Evolutionary conservation across 2,329 filamentous ascomycete genomes (phyloP), one percentile per base, ranked within the genome.

Genomic region (Epichloe baconii): DNA sequence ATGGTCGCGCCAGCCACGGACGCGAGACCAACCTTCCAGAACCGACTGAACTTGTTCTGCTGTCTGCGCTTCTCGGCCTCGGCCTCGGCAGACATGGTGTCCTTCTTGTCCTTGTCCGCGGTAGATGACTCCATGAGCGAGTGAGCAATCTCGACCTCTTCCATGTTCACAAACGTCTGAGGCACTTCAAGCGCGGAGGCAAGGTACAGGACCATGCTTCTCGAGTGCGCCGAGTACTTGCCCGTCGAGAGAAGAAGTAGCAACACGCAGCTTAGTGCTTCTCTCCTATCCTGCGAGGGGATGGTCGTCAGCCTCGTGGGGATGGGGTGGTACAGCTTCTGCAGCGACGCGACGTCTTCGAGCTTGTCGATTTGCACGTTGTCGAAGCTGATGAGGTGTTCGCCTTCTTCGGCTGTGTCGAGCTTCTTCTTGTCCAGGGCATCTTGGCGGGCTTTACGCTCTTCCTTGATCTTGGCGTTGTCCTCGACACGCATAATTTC

Each of bases 21-120:
- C 0, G 90, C 91, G 26, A 96, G 73, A 0, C 90, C 88, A 19
- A 96, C 88, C 64, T 95, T 96, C 87, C 88, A 95, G 64, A 85
- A 85, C 8, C 89, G 75, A 19, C 79, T 75, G 8, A 77, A 69
- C 57, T 86, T 80, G 50, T 85, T 86, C 53, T 86, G 78, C 55
- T 90, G 82, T 14, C 77, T 77, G 50, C 84, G 80, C 63, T 85
- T 86, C 61, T 85, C 79, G 0, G 82, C 82, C 63, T 93, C 88
- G 1, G 83, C 79, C 54, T 90, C 85, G 1, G 85, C 86, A 0
- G 82, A 83, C 72, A 94, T 83, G 44, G 61, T 57, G 21, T 76
- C 55, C 55, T 64, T 62, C 55, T 65, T 57, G 53, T 63, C 61
- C 8, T 69, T 65, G n/a, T 69, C 64, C 4, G 69, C 65, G 21